A percentile compares a stretch with the other conserved stretches of the same genome.
Conservation (phyloP, 345 rosid genomes). For the Hibiscus mutabilis region DNA sequence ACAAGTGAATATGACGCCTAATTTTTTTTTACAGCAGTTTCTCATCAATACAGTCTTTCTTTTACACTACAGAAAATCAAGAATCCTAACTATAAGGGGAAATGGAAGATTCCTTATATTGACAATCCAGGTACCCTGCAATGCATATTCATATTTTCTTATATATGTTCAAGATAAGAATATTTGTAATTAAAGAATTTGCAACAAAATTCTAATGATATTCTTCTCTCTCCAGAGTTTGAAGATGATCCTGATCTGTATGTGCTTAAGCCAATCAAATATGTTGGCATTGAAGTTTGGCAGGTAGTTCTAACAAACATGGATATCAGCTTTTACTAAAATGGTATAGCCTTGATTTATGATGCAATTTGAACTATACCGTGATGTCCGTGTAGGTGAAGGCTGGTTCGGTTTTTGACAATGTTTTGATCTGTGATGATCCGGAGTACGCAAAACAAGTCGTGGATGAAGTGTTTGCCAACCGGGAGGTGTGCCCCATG, state of each 20-base stretch:
- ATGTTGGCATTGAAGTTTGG: conserved; percentile 93
- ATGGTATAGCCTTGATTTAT: too few species aligned
- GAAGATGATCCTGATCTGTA: conserved; percentile 96
- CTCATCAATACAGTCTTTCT: neutral
- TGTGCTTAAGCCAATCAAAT: conserved; percentile 76
- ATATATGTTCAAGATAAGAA: too few species aligned
- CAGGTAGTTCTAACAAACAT: conserved; percentile 19
- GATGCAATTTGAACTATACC: too few species aligned
- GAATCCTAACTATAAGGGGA: conserved; percentile 88
- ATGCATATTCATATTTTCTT: too few species aligned
- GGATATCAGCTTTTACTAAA: too few species aligned
- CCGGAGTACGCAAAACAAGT: conserved; percentile 81
- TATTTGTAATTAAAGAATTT: too few species aligned
- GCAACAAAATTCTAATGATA: too few species aligned
- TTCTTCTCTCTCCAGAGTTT: conserved; percentile 42
- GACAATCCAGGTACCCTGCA: conserved; percentile 47
- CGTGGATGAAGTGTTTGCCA: conserved; percentile 50
- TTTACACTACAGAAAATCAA: conserved; percentile 55
- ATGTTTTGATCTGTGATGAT: conserved; percentile 76
- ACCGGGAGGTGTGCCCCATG: conserved; percentile 54
- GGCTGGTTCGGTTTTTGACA: conserved; percentile 84
- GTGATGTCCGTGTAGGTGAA: conserved; percentile 51
- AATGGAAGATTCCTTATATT: conserved; percentile 80
- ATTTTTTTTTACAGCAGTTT: neutral
- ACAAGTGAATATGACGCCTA: conserved; percentile 2